A percentile compares a stretch with the other conserved stretches of the same genome.
Conservation (phyloP, 306 rosid species). For the Acacia confusa region DNA sequence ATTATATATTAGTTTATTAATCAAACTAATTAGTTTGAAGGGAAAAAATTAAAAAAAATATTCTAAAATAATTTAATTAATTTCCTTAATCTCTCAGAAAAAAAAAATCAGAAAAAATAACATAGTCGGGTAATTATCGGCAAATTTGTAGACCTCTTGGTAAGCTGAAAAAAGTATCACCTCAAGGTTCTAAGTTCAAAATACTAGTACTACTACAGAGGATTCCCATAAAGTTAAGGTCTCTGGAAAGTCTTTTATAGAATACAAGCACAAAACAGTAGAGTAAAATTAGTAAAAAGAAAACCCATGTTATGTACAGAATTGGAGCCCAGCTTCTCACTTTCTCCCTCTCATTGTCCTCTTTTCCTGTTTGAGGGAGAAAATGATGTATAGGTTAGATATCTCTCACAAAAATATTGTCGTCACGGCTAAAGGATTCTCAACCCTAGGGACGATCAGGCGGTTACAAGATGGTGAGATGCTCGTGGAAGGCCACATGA, state of each 20-base stretch:
- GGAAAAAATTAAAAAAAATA: too few species aligned
- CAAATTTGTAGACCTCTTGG: neutral
- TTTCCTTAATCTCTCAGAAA: too few species aligned
- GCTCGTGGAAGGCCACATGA: constrained; percentile 82
- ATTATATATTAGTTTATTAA: too few species aligned
- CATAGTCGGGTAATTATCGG: too few species aligned
- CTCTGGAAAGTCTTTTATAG: neutral
- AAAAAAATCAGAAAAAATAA: too few species aligned
- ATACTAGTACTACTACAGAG: neutral
- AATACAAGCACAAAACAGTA: neutral
- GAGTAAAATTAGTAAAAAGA: neutral
- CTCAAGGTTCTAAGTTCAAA: neutral
- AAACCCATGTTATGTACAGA: constrained; percentile 40
- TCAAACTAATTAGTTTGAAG: too few species aligned
- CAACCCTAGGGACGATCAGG: constrained; percentile 50
- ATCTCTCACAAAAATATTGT: constrained; percentile 21
- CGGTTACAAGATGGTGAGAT: constrained; percentile 69
- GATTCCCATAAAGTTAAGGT: neutral
- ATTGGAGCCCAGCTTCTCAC: constrained; percentile 31
- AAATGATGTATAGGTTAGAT: constrained; percentile 46
- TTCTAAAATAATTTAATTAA: too few species aligned
- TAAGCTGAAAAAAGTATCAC: neutral
- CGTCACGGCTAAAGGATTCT: neutral
- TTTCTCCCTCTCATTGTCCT: constrained; percentile 4
- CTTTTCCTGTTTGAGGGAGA: constrained; percentile 28